phyloP scores from a whole-genome alignment of 2,329 filamentous ascomycete genomes.

The Uncinocarpus reesii region DNA sequence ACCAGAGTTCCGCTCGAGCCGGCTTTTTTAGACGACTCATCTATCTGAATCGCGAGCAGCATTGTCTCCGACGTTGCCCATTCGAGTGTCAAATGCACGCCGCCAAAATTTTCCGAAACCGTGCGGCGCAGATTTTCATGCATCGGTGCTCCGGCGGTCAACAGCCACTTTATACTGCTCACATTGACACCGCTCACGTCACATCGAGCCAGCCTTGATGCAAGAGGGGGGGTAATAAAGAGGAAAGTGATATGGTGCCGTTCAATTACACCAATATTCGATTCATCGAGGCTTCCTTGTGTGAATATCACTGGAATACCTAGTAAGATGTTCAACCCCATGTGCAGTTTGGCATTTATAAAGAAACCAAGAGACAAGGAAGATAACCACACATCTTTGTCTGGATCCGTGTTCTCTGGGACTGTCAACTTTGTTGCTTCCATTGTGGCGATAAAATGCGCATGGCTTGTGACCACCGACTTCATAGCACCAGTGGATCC shows the following conservation, averaged over 20 bases:
- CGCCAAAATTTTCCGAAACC: conserved; percentile 18
- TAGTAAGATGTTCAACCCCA: conserved; percentile 22
- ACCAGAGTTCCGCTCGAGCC: conserved; percentile 21
- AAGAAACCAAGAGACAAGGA: conserved; percentile 22
- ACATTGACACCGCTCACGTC: conserved; percentile 15
- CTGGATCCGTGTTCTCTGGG: conserved; percentile 20
- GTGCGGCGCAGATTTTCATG: conserved; percentile 19
- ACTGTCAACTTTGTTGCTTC: conserved; percentile 19
- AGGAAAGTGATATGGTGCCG: conserved; percentile 20
- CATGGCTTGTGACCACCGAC: conserved; percentile 20
- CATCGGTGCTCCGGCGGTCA: conserved; percentile 22
- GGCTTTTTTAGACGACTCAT: conserved; percentile 14
- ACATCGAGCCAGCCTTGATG: conserved; percentile 18
- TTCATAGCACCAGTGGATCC: conserved; percentile 20
- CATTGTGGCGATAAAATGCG: conserved; percentile 20
- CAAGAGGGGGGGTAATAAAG: conserved; percentile 21
- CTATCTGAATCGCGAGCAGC: conserved; percentile 21
- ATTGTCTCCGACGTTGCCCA: conserved; percentile 23
- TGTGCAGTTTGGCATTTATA: conserved; percentile 24
- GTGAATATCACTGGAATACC: conserved; percentile 23
- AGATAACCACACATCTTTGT: conserved; percentile 21
- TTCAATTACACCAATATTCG: conserved; percentile 17
- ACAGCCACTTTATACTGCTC: conserved; percentile 22
- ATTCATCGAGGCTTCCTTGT: conserved; percentile 16
- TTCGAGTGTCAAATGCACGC: conserved; percentile 19